Percentiles rank a stretch among this genome's conserved stretches.
phyloP scores from a whole-genome alignment of 305 asterid genomes.

The Fraxinus angustifolia region DNA sequence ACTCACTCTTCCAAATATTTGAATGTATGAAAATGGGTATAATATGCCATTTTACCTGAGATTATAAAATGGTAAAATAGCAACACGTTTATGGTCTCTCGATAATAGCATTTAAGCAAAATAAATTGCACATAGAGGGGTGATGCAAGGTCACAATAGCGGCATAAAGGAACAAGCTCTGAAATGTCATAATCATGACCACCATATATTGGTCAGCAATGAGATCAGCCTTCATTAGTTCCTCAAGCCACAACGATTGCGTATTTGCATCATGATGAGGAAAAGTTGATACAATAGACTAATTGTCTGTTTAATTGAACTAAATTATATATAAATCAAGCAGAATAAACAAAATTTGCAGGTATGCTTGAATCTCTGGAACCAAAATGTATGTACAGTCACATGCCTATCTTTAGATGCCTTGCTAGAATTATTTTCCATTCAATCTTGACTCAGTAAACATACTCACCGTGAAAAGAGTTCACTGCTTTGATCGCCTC shows the following conservation, averaged over 20 bases:
- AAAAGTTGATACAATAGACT: neutral
- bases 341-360: conserved; percentile 2
- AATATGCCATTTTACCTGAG: neutral
- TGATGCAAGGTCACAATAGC: neutral
- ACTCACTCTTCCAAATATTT: neutral
- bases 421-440: conserved; percentile 4
- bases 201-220: neutral
- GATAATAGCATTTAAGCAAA: neutral
- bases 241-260: neutral
- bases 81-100: neutral
- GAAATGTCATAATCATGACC: neutral
- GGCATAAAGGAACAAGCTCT: neutral
- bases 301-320: neutral
- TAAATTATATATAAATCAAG: neutral
- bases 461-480: conserved; percentile 57
- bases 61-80: neutral
- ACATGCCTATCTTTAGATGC: neutral
- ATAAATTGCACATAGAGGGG: neutral
- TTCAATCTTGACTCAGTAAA: neutral
- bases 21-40: neutral
- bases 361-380: neutral
- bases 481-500: conserved; percentile 70
- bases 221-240: neutral
- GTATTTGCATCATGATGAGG: neutral
- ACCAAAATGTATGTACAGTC: neutral